phyloP scores from a whole-genome alignment of 805 yeast species.

The Ogataea angusta region DNA sequence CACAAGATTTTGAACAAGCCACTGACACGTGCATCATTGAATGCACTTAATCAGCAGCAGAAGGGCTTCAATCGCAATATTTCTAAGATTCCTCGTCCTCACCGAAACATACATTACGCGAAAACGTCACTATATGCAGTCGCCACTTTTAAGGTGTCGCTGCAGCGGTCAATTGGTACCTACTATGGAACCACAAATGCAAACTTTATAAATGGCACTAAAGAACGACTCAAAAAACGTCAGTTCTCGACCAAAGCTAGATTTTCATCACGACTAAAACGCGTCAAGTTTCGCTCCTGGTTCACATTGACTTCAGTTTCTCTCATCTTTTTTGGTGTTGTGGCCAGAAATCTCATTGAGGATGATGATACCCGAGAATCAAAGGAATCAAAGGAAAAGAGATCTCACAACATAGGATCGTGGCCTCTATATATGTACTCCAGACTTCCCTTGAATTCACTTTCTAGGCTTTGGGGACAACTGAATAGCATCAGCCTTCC shows the following conservation, averaged over 20 bases:
- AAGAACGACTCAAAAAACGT: conserved; percentile 23
- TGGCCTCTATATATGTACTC: conserved; percentile 91
- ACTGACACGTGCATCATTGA: conserved; percentile 25
- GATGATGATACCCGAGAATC: conserved; percentile 16
- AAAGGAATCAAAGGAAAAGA: conserved; percentile 22
- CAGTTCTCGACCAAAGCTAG: conserved; percentile 8
- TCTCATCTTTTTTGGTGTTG: conserved; percentile 52
- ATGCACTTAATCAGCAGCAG: conserved; percentile 18
- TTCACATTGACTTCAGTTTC: conserved; percentile 55
- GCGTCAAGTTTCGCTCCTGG: conserved; percentile 35
- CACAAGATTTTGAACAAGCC: conserved; percentile 21
- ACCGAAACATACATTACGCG: conserved; percentile 49
- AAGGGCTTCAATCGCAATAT: conserved; percentile 37
- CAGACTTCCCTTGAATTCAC: conserved; percentile 84
- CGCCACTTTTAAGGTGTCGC: conserved; percentile 23
- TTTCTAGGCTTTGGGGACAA: conserved; percentile 93
- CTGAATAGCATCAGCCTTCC: conserved; percentile 83
- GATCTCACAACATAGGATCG: conserved; percentile 56
- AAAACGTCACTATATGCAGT: conserved; percentile 21
- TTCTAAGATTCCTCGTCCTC: conserved; percentile 57
- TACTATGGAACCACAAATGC: conserved; percentile 5
- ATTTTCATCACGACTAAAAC: conserved; percentile 10
- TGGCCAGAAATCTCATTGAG: conserved; percentile 35
- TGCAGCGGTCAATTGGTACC: conserved; percentile 14
- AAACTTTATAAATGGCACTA: conserved; percentile 26